Evolutionary conservation across 2,329 filamentous ascomycete genomes (phyloP).

Genomic region (Phyllosticta paracitricarpa): DNA sequence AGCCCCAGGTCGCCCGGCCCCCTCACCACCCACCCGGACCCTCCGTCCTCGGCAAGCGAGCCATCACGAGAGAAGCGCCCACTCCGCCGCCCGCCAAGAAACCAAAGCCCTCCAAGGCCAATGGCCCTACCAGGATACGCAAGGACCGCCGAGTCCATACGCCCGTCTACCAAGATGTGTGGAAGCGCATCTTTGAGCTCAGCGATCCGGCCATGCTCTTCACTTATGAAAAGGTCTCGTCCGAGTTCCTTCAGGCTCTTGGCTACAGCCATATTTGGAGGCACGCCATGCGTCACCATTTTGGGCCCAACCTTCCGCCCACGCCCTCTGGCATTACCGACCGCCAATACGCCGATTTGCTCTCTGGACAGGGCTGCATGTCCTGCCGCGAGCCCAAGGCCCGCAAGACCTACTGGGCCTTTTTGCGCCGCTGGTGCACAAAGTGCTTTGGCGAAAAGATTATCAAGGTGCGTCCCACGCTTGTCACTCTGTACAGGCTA

Average conservation of each 20-base stretch:
- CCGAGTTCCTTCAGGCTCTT: conserved; percentile 1
- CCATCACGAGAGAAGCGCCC: background rate
- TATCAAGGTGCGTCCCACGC: conserved; percentile 12
- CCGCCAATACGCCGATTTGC: conserved; percentile 30
- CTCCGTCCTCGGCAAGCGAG: conserved; percentile 9
- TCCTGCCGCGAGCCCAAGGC: conserved; percentile 25
- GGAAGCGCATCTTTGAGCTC: conserved; percentile 14
- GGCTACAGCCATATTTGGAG: conserved; percentile 22
- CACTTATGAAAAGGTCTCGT: conserved; percentile 3
- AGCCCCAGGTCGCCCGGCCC: conserved; percentile 4
- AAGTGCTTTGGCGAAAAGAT: conserved; percentile 26
- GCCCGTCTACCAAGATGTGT: conserved; percentile 13
- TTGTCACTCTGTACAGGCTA: conserved; percentile 6
- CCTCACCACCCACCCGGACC: background rate
- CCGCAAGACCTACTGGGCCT: conserved; percentile 35
- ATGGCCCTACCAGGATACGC: conserved; percentile 13
- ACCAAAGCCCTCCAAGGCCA: background rate
- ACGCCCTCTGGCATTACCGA: conserved; percentile 28
- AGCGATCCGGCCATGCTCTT: conserved; percentile 13
- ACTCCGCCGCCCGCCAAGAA: conserved; percentile 2
- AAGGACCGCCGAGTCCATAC: conserved; percentile 13
- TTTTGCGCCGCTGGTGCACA: conserved; percentile 33
- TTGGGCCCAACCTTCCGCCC: conserved; percentile 23
- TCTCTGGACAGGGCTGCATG: conserved; percentile 31
- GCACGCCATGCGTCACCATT: conserved; percentile 25